Percentiles rank a stretch among this genome's conserved stretches.
These are phyloP conservation scores for Pseudovirgaria hyperparasitica DNA, from an alignment of 2,329 filamentous ascomycete species.

Conservation along the genomic window DNA sequence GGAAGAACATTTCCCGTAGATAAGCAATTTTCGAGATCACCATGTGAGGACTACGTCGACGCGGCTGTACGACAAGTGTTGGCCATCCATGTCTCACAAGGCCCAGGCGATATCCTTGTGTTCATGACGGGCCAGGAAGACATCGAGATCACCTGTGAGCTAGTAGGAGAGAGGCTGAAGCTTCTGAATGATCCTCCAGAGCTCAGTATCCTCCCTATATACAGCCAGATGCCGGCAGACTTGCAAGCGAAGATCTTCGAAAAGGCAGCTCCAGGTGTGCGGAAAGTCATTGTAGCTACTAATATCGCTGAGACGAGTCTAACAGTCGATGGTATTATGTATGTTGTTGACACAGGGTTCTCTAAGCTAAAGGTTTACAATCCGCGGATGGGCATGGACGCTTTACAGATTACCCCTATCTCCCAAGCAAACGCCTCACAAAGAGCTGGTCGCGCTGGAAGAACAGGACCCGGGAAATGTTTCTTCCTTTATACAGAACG, in stretches of 20 bases:
- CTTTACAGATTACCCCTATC: conserved; percentile 91
- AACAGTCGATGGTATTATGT: conserved; percentile 98
- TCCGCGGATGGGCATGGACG: conserved; percentile 98
- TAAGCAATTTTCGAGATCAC: conserved; percentile 86
- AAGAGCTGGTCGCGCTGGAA: conserved; percentile 80
- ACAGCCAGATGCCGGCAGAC: conserved; percentile 98
- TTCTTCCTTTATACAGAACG: conserved; percentile 91
- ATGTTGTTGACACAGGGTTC: conserved; percentile 91
- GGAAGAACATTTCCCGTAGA: conserved; percentile 95
- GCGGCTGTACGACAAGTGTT: conserved; percentile 92
- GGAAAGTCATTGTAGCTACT: conserved; percentile 95
- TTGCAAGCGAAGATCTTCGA: conserved; percentile 97
- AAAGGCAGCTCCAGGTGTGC: conserved; percentile 72
- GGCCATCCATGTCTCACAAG: conserved; percentile 92
- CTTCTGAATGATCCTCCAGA: conserved; percentile 90
- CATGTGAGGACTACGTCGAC: conserved; percentile 96
- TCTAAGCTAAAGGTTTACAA: conserved; percentile 99
- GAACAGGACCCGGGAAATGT: conserved; percentile 89
- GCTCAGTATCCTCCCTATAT: conserved; percentile 88
- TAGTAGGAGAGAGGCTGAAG: conserved; percentile 76
- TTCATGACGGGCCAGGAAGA: conserved; percentile 99
- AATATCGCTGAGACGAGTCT: conserved; percentile 98
- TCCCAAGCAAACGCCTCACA: conserved; percentile 94
- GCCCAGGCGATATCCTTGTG: conserved; percentile 82
- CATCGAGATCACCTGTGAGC: conserved; percentile 91